Conservation (phyloP, 2,329 filamentous ascomycete genomes). For the Chaetomium globosum region DNA sequence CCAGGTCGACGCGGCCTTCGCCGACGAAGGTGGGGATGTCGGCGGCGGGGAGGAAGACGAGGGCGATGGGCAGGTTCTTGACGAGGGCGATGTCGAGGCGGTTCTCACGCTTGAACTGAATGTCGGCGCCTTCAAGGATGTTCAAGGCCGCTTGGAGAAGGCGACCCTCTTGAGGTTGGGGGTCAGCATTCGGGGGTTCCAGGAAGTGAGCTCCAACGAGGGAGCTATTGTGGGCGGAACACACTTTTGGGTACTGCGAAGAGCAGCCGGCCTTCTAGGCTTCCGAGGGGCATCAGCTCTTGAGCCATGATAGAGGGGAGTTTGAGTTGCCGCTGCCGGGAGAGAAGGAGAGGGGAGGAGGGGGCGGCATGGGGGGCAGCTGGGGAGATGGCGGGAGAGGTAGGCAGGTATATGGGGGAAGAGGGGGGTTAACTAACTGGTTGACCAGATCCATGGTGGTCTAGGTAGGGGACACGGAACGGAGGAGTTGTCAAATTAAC, state of each 20-base stretch:
- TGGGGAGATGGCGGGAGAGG: neutral
- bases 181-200: constrained; percentile 32
- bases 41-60: constrained; percentile 94
- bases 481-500: neutral
- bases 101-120: constrained; percentile 93
- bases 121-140: constrained; percentile 88
- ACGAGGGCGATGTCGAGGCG: constrained; percentile 96
- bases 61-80: constrained; percentile 92
- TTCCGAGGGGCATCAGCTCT: constrained; percentile 45
- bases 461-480: neutral
- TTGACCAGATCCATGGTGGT: constrained; percentile 57
- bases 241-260: constrained; percentile 98
- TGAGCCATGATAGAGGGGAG: constrained; percentile 21
- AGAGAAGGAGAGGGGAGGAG: constrained; percentile 3
- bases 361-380: constrained; percentile 1
- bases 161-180: constrained; percentile 71
- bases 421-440: constrained; percentile 47
- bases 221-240: constrained; percentile 45
- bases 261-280: constrained; percentile 87
- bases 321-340: neutral
- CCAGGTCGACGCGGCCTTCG: constrained; percentile 88
- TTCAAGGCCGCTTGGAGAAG: constrained; percentile 86
- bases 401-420: constrained; percentile 7
- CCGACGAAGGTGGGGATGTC: constrained; percentile 98
- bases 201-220: neutral